Evolutionary conservation across 2,329 filamentous ascomycete genomes (phyloP), one percentile per base, ranked within the genome.

Genomic region (Epichloe amarillans): DNA sequence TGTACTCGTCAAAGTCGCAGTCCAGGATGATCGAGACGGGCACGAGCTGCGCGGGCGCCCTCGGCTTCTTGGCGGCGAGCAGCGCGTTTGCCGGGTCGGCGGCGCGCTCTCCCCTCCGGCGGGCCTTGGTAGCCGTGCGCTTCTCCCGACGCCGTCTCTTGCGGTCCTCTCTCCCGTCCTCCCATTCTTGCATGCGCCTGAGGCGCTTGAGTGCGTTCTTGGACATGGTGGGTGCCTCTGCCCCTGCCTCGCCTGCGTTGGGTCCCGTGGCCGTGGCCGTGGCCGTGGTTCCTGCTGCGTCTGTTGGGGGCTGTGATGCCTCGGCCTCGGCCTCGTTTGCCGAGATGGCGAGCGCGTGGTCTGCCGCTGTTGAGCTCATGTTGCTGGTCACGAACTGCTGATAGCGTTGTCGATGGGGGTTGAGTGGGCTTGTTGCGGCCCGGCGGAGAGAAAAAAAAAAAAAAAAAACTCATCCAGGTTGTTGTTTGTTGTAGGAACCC

Each of bases 1-100:
- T 98, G 62, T 90, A 78, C 41, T 86, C 74, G 65, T 98, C 90
- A 64, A 94, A 98, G 57, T 86, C 82, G 68, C 91, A 97, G 70
- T 98, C 93, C 55, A 98, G 72, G 53, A 98, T 74, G 57, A 98
- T 72, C 0, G 87, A 80, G 21, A 97, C 71, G 2, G 90, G 89
- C 0, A 94, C 76, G 51, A 81, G 77, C 46, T 73, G 70, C 42
- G 68, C 61, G 41, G 60, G 60, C 45, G 62, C 63, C 54, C 64
- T 69, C 62, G 62, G 63, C 54, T 64, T 69, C 62, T 62, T 64
- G 51, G 63, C 62, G 36, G 5, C 21, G 1, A 61, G 56, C 15
- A 61, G 50, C 42, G 65, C 58, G 14, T 19, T 19, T 19, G 59
- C 54, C 14, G 68, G 72, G 52, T 73, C 72, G 30, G 69, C 71